Evolutionary conservation across 257 asterid species (phyloP), one percentile per base, ranked within the genome.

Genomic region (Osmanthus fragrans): DNA sequence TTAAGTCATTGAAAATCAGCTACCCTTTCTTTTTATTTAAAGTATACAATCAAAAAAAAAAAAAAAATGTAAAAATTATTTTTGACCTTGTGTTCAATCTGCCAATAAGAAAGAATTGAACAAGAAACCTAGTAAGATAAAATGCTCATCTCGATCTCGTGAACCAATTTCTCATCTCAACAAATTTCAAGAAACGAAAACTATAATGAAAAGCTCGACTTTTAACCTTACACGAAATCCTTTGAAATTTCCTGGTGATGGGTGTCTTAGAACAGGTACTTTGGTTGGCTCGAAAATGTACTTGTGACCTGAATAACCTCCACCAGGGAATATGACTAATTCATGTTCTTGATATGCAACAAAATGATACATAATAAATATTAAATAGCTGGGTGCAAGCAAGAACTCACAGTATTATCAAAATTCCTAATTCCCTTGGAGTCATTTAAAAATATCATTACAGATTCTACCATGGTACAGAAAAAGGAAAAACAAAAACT

Each of bases 91-190:
- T 47, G 56, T 15, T 12, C n/a, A 42, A 32, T 36, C 40, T 6
- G 40, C 40, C 40, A 36, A 36, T 36, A 6, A 36, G 40, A 36
- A 36, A 36, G 40, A 36, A 36, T 36, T 36, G 9, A 36, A 36
- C 49, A 32, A 18, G 16, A 30, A 51, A 73, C 40, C 42, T 60
- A 71, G 39, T 51, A 73, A 25, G 84, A 77, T 73, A 82, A 76
- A 83, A 51, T 74, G 76, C 74, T 68, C 83, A 76, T 82, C 73
- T 76, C 87, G 1, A 25, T 0, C 1, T 25, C 27, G 27, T 25
- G 78, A 83, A 74, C 87, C 86, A 84, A 87, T 82, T 83, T 80
- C 80, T 80, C 84, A 82, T 80, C 89, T 78, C 86, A 82, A 80
- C 84, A 86, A 88, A 81, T 77, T 68, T 72, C 75, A 80, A 82